Evolutionary conservation across 208 protist genomes (phyloP).

Genomic region (Leishmania major): DNA sequence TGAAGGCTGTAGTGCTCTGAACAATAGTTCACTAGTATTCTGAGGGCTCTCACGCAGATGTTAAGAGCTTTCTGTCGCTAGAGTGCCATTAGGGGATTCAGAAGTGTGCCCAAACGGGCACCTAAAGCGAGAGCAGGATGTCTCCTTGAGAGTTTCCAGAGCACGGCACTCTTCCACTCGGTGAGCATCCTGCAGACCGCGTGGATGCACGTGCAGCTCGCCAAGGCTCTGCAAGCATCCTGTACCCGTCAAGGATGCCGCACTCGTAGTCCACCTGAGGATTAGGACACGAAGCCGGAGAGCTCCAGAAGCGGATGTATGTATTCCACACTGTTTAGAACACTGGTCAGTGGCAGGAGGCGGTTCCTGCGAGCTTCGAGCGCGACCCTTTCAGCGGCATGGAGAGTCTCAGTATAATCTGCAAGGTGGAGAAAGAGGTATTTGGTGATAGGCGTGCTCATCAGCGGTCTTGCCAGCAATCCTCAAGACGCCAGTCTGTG

Average conservation of each 20-base stretch:
- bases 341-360: background rate
- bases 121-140: no score
- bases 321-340: background rate
- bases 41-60: no score
- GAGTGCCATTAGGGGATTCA: no score
- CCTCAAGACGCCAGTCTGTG: background rate
- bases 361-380: background rate
- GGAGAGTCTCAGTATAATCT: background rate
- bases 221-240: background rate
- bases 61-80: no score
- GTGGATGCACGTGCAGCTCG: no score
- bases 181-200: no score
- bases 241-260: background rate
- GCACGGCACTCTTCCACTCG: no score
- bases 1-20: no score
- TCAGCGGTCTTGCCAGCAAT: background rate
- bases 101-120: no score
- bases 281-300: background rate
- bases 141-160: no score
- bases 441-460: background rate
- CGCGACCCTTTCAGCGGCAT: background rate
- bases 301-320: background rate
- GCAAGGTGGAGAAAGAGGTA: background rate
- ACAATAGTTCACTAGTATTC: no score
- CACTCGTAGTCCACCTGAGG: background rate